These are phyloP conservation scores for Xylaria digitata DNA, from an alignment of 2,329 filamentous ascomycete genomes.

Conservation along the genomic window DNA sequence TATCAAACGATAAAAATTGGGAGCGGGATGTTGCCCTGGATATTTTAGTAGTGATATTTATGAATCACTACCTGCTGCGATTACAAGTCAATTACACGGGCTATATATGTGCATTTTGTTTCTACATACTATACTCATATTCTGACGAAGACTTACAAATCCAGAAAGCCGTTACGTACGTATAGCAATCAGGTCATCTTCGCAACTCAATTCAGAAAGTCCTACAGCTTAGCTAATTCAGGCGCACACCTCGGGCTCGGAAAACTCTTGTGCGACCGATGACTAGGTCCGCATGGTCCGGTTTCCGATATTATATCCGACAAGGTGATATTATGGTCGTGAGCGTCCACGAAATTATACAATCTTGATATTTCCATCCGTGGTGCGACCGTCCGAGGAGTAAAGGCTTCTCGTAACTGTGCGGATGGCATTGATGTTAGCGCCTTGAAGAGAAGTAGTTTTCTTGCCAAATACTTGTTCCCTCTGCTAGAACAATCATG, in stretches of 20 bases:
- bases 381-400: neutral
- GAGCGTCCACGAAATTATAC: neutral
- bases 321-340: neutral
- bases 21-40: neutral
- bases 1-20: neutral
- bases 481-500: neutral
- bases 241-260: conserved; percentile 20
- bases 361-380: neutral
- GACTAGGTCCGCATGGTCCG: conserved; percentile 18
- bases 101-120: conserved; percentile 19
- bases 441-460: neutral
- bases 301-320: neutral
- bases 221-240: conserved; percentile 30
- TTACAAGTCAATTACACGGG: neutral
- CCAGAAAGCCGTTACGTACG: neutral
- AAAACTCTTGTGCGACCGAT: neutral
- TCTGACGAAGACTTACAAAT: neutral
- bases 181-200: neutral
- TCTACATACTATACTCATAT: neutral
- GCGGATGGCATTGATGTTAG: neutral
- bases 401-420: neutral
- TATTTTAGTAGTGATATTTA: conserved; percentile 3
- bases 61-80: neutral
- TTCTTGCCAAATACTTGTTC: neutral
- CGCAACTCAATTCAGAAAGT: neutral